Conservation (phyloP, 2,329 filamentous ascomycete species). For the Phyllosticta paracitricarpa region DNA sequence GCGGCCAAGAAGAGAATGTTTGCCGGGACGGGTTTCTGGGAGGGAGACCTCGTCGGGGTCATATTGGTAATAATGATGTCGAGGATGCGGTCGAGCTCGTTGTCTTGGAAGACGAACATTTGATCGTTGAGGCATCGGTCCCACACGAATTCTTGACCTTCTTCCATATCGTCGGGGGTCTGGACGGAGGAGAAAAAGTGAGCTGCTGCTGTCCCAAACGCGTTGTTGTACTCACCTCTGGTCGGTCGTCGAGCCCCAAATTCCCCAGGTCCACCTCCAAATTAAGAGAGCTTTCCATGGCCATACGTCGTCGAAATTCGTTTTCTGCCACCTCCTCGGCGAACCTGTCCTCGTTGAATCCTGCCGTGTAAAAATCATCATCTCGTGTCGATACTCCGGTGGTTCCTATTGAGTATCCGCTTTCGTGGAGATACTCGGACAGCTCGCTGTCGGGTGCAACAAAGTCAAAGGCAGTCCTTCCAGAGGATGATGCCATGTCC, state of each 20-base stretch:
- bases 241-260: slow-evolving; percentile 88
- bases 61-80: slow-evolving; percentile 97
- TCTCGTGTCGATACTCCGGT: slow-evolving; percentile 52
- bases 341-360: slow-evolving; percentile 85
- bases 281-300: slow-evolving; percentile 97
- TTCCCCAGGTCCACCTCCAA: slow-evolving; percentile 94
- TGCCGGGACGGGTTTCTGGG: slow-evolving; percentile 95
- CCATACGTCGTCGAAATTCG: slow-evolving; percentile 91
- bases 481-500: slow-evolving; percentile 88
- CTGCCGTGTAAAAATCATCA: slow-evolving; percentile 90
- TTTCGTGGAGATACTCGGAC: slow-evolving; percentile 88
- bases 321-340: slow-evolving; percentile 97
- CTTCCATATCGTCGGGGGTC: slow-evolving; percentile 63
- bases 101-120: slow-evolving; percentile 99
- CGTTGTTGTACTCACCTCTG: slow-evolving; percentile 54
- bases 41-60: slow-evolving; percentile 88
- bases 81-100: slow-evolving; percentile 80
- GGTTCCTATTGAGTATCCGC: slow-evolving; percentile 80
- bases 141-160: slow-evolving; percentile 94
- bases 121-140: slow-evolving; percentile 89
- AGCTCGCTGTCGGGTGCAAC: slow-evolving; percentile 93
- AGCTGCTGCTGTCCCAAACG: neutral
- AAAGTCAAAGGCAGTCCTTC: slow-evolving; percentile 91
- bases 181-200: neutral
- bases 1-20: slow-evolving; percentile 96